A percentile compares a stretch with the other conserved stretches of the same genome.
Evolutionary conservation across 257 asterid genomes (phyloP).

Genomic region (Scutellaria galericulata): DNA sequence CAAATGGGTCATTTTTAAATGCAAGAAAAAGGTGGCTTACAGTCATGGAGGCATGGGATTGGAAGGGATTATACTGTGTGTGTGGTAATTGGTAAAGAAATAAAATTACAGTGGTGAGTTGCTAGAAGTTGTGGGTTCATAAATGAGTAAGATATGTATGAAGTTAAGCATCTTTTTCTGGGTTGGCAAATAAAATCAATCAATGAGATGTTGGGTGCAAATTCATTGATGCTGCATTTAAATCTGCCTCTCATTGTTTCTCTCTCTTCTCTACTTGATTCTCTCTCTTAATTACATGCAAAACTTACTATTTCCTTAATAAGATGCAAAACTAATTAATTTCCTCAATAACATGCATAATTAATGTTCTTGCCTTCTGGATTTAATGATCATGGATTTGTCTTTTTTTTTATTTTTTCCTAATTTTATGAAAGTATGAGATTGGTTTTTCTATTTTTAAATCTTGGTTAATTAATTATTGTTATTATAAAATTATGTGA

Average conservation of each 20-base stretch:
- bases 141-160: conserved; percentile 47
- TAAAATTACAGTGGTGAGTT: conserved; percentile 32
- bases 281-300: neutral
- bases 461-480: neutral
- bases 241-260: conserved; percentile 32
- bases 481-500: neutral
- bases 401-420: neutral
- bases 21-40: conserved; percentile 25
- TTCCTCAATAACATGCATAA: neutral
- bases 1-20: conserved; percentile 30
- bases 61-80: conserved; percentile 22
- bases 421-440: neutral
- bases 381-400: neutral
- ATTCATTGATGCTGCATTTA: conserved; percentile 51
- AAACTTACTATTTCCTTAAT: conserved; percentile 14
- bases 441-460: neutral
- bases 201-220: conserved; percentile 42
- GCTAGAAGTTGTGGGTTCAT: conserved; percentile 49
- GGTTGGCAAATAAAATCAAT: conserved; percentile 49
- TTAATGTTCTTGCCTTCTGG: neutral
- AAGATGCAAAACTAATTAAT: conserved; percentile 5
- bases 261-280: conserved; percentile 21
- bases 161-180: conserved; percentile 19
- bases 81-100: conserved; percentile 19
- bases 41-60: conserved; percentile 30